A percentile compares a stretch with the other conserved stretches of the same genome.
These are phyloP conservation scores for Metarhizium sp. DNA, from an alignment of 2,329 filamentous ascomycete genomes.

Conservation along the genomic window DNA sequence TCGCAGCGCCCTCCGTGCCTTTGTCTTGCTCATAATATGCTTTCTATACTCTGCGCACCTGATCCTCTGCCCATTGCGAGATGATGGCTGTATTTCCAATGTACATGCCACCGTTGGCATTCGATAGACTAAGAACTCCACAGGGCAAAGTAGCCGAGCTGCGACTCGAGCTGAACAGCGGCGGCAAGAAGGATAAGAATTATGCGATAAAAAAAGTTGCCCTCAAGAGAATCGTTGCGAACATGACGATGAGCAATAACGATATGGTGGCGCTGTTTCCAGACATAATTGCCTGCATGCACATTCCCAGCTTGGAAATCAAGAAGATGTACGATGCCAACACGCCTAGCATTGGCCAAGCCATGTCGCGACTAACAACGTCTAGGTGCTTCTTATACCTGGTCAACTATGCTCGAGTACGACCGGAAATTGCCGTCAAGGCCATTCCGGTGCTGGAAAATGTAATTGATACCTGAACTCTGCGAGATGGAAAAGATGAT, in stretches of 20 bases:
- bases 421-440: conserved; percentile 88
- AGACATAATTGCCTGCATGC: conserved; percentile 93
- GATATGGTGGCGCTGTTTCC: conserved; percentile 98
- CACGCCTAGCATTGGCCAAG: neutral
- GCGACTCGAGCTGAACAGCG: conserved; percentile 84
- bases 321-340: conserved; percentile 78
- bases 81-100: conserved; percentile 40
- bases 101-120: conserved; percentile 37
- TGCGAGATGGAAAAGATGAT: neutral
- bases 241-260: conserved; percentile 99
- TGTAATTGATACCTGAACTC: conserved; percentile 35
- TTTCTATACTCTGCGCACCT: neutral
- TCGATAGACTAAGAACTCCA: conserved; percentile 43
- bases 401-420: conserved; percentile 92
- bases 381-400: conserved; percentile 91
- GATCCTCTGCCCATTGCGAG: neutral
- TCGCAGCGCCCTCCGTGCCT: neutral
- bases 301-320: conserved; percentile 87
- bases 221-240: conserved; percentile 98
- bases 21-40: neutral
- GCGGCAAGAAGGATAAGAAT: conserved; percentile 97
- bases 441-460: conserved; percentile 80
- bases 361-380: neutral
- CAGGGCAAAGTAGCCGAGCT: conserved; percentile 99
- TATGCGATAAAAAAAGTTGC: conserved; percentile 92